Conservation (phyloP, 257 asterid species). For the Datura wrightii region DNA sequence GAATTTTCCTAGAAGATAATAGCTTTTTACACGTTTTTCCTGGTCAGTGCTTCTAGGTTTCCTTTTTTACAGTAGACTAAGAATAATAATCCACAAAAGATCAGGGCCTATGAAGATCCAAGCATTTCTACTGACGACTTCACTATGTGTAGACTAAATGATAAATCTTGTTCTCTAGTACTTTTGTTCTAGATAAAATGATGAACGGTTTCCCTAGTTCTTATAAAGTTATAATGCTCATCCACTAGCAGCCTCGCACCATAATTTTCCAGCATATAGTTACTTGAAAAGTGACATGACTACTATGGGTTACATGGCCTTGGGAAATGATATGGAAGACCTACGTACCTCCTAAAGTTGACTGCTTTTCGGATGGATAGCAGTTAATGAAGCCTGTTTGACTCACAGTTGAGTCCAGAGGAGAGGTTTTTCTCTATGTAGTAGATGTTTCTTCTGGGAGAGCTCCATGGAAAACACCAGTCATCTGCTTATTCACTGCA, state of each 20-base stretch:
- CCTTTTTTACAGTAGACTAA: background rate
- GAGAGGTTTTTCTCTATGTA: background rate
- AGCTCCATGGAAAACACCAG: background rate
- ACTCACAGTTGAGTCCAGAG: background rate
- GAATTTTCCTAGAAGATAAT: background rate
- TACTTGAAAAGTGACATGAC: background rate
- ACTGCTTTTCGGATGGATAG: background rate
- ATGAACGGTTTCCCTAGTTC: background rate
- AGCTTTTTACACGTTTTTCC: background rate
- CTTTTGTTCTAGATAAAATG: background rate
- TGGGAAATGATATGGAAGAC: background rate
- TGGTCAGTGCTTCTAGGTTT: background rate
- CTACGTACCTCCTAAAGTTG: background rate
- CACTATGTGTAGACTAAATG: conserved; percentile 5
- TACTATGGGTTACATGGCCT: background rate
- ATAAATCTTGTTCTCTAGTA: background rate
- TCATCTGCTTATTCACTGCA: background rate
- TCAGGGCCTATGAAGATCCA: conserved; percentile 10
- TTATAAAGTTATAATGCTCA: background rate
- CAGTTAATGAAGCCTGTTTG: background rate
- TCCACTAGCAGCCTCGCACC: background rate
- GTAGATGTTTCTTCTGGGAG: background rate
- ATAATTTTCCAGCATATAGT: background rate
- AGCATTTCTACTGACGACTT: background rate
- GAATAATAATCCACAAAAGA: conserved; percentile 1